phyloP scores from a whole-genome alignment of 495 filamentous ascomycete genomes.

The Trichoderma orchidacearum region DNA sequence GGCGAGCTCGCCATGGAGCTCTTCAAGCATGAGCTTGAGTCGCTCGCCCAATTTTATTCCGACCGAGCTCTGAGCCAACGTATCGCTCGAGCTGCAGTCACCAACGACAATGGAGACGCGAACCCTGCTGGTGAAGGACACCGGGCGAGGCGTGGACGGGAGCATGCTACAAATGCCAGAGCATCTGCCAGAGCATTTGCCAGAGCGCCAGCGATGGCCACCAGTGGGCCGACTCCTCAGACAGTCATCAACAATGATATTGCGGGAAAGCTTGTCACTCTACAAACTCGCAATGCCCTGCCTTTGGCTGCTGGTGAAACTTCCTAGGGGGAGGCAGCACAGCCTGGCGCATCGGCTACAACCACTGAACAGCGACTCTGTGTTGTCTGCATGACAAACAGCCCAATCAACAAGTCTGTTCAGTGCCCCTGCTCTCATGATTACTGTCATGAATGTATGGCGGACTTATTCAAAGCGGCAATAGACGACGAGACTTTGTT shows the following conservation, averaged over 20 bases:
- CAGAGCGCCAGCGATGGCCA: no score
- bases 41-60: conserved; percentile 3
- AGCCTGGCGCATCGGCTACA: neutral
- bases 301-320: neutral
- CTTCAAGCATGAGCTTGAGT: conserved; percentile 16
- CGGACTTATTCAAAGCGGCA: conserved; percentile 22
- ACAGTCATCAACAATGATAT: neutral
- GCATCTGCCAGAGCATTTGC: neutral
- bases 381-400: neutral
- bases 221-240: no score
- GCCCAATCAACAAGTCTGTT: conserved; percentile 1
- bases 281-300: neutral
- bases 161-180: neutral
- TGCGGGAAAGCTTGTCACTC: neutral
- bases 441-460: conserved; percentile 34
- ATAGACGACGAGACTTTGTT: conserved; percentile 34
- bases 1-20: conserved; percentile 10
- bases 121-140: conserved; percentile 9
- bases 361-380: neutral
- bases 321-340: neutral
- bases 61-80: conserved; percentile 20
- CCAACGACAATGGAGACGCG: conserved; percentile 12
- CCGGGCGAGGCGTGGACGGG: conserved; percentile 10
- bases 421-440: conserved; percentile 22
- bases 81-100: conserved; percentile 14